Conservation (phyloP, 306 rosid genomes). For the Prunus fruticosa region DNA sequence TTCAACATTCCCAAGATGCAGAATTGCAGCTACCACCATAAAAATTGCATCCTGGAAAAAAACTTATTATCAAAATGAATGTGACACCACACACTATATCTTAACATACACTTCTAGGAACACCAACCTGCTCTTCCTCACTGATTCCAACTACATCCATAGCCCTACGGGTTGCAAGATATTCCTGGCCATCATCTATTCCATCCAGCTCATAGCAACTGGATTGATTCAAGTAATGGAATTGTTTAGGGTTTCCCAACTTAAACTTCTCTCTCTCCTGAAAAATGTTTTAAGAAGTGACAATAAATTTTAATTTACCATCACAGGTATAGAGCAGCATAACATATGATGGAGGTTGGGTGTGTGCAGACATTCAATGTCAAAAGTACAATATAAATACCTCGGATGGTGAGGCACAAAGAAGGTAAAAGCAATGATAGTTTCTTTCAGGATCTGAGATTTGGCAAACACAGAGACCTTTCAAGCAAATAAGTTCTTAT, state of each 20-base stretch:
- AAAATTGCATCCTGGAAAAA: conserved; percentile 86
- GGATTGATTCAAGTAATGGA: conserved; percentile 96
- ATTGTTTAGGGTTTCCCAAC: conserved; percentile 77
- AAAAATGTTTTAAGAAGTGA: conserved; percentile 16
- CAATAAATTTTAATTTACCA: conserved; percentile 5
- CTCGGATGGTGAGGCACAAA: conserved; percentile 96
- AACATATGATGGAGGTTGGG: conserved; percentile 1
- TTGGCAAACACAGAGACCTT: conserved; percentile 99
- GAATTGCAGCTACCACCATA: conserved; percentile 91
- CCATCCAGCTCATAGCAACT: conserved; percentile 83
- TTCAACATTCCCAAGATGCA: conserved; percentile 95
- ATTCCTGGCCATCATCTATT: conserved; percentile 83
- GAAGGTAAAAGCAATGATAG: conserved; percentile 99
- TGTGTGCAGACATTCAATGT: conserved; percentile 8
- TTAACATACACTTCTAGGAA: conserved; percentile 26
- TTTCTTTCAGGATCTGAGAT: conserved; percentile 97
- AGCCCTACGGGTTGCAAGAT: conserved; percentile 95
- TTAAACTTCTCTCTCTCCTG: conserved; percentile 86
- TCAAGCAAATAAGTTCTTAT: conserved; percentile 92
- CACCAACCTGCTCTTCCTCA: conserved; percentile 87
- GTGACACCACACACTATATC: conserved; percentile 9
- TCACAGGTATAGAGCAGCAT: background rate
- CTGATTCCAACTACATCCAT: conserved; percentile 99
- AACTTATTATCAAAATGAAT: conserved; percentile 22
- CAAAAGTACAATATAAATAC: conserved; percentile 40